A percentile compares a stretch with the other conserved stretches of the same genome.
phyloP scores from a whole-genome alignment of 2,329 filamentous ascomycete species.

The Hypoxylon sp. region DNA sequence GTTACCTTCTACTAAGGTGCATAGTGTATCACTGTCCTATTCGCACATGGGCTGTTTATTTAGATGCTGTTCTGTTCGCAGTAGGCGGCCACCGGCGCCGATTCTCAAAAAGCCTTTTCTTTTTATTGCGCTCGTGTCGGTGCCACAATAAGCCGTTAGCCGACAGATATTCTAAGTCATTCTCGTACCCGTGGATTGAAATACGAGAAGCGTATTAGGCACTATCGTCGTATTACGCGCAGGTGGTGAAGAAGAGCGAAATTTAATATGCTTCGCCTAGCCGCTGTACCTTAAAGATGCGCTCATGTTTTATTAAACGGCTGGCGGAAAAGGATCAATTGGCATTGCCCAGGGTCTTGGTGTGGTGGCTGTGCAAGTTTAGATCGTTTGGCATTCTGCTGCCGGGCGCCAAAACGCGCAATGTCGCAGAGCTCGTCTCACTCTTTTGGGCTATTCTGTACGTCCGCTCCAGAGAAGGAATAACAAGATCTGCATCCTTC shows the following conservation, averaged over 20 bases:
- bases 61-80: background rate
- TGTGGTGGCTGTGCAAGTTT: slow-evolving; percentile 1
- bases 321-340: background rate
- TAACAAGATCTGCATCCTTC: background rate
- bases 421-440: slow-evolving; percentile 1
- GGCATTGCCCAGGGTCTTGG: background rate
- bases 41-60: too few species aligned
- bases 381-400: background rate
- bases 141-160: background rate
- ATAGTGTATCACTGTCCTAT: too few species aligned
- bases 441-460: background rate
- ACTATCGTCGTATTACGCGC: background rate
- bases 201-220: background rate
- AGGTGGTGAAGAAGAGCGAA: background rate
- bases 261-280: background rate
- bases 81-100: background rate
- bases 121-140: background rate
- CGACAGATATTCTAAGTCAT: background rate
- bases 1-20: too few species aligned
- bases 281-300: background rate
- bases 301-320: slow-evolving; percentile 2
- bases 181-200: background rate
- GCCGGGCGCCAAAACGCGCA: slow-evolving; percentile 2
- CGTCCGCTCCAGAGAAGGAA: background rate
- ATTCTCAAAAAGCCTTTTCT: background rate